These are phyloP conservation scores for Chaetoscypha palmicola DNA, from an alignment of 2,329 filamentous ascomycete genomes.

Conservation along the genomic window DNA sequence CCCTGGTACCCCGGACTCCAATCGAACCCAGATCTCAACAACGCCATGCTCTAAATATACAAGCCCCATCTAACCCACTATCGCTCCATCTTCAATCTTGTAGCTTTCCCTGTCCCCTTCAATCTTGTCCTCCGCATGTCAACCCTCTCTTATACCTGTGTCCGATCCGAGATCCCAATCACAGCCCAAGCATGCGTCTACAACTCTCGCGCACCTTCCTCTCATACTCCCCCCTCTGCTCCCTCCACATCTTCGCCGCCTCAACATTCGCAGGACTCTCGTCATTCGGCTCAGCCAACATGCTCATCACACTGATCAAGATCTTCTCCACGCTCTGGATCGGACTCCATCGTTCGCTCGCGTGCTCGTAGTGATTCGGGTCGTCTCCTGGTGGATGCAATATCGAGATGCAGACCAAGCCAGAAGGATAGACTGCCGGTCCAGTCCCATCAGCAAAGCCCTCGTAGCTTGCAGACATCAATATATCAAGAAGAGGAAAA, in stretches of 20 bases:
- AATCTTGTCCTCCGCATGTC: too few species aligned
- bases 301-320: conserved; percentile 93
- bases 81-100: too few species aligned
- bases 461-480: not conserved
- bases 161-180: too few species aligned
- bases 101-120: too few species aligned
- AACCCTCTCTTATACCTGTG: too few species aligned
- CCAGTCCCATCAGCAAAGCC: not conserved
- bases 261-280: conserved; percentile 95
- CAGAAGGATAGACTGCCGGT: conserved; percentile 73
- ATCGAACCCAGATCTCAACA: too few species aligned
- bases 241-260: conserved; percentile 93
- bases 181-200: conserved; percentile 65
- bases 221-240: conserved; percentile 77
- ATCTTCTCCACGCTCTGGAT: conserved; percentile 99
- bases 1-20: too few species aligned
- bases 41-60: too few species aligned
- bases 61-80: too few species aligned
- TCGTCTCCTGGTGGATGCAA: conserved; percentile 94
- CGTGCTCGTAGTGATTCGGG: conserved; percentile 96
- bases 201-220: conserved; percentile 77
- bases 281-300: conserved; percentile 95
- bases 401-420: conserved; percentile 96
- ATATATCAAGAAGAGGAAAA: conserved; percentile 3
- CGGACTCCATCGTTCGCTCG: conserved; percentile 90